A percentile compares a stretch with the other conserved stretches of the same genome.
Conservation (phyloP, 306 rosid genomes). For the Purshia tridentata region DNA sequence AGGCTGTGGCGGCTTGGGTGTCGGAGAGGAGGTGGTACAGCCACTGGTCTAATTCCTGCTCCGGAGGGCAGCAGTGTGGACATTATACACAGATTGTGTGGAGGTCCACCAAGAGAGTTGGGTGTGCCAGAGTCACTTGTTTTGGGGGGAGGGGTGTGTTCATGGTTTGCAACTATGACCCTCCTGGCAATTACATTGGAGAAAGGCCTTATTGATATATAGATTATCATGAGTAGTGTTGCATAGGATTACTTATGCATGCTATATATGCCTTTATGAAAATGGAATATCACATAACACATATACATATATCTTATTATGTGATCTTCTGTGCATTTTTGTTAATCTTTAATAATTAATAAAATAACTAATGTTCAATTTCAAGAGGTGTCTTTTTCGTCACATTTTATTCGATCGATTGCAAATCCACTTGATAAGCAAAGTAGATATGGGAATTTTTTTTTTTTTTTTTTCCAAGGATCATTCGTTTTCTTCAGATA, state of each 20-base stretch:
- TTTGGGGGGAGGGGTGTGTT: constrained; percentile 54
- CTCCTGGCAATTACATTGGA: constrained; percentile 84
- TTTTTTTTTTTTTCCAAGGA: too few species aligned
- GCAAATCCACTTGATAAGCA: too few species aligned
- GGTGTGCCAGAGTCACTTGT: constrained; percentile 73
- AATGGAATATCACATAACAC: too few species aligned
- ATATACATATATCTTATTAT: not conserved
- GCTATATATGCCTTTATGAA: not conserved
- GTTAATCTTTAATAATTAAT: not conserved
- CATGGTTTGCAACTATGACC: constrained; percentile 87
- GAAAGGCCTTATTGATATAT: constrained; percentile 66
- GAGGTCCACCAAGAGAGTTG: constrained; percentile 49
- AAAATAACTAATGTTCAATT: too few species aligned
- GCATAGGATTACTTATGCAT: not conserved
- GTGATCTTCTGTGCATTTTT: not conserved
- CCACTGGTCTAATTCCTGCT: constrained; percentile 60
- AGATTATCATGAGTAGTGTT: too few species aligned
- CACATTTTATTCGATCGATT: too few species aligned
- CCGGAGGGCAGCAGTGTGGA: constrained; percentile 56
- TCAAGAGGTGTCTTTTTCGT: too few species aligned
- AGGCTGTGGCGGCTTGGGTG: constrained; percentile 75
- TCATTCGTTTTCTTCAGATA: too few species aligned
- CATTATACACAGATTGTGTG: constrained; percentile 93
- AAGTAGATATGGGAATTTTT: too few species aligned
- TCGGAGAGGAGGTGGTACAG: constrained; percentile 54